phyloP scores from a whole-genome alignment of 192 early-diverging fungal species.

The Chytriomyces confervae region DNA sequence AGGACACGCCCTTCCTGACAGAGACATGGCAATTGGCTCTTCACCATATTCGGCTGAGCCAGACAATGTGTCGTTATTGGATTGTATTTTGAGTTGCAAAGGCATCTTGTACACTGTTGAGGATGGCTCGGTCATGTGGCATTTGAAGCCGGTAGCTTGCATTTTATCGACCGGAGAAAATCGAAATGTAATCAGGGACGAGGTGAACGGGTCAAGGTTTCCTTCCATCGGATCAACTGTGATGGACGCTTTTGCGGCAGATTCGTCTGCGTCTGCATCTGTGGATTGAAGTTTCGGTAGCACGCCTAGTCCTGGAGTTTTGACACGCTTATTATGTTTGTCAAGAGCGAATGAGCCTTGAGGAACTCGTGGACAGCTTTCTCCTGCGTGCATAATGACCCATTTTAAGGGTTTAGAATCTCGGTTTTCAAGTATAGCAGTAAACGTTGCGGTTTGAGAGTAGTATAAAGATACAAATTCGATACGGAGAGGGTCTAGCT shows the following conservation, averaged over 20 bases:
- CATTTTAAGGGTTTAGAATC: conserved; percentile 34
- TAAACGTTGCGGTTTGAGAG: conserved; percentile 45
- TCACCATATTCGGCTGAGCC: conserved; percentile 25
- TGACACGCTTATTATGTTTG: not conserved
- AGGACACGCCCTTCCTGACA: conserved; percentile 46
- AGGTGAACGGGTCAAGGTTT: conserved; percentile 36
- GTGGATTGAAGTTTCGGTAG: not conserved
- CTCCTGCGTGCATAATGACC: conserved; percentile 54
- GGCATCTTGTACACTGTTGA: conserved; percentile 34
- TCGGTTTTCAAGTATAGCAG: conserved; percentile 47
- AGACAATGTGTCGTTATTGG: not conserved
- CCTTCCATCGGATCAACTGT: conserved; percentile 53
- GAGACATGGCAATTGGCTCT: conserved; percentile 41
- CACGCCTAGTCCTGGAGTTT: conserved; percentile 8
- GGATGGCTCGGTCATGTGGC: conserved; percentile 2
- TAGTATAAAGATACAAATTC: conserved; percentile 55
- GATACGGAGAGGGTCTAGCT: conserved; percentile 38
- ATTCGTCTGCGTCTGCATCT: conserved; percentile 8
- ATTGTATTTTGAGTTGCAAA: conserved; percentile 53
- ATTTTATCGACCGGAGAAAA: conserved; percentile 41
- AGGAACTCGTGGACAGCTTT: conserved; percentile 46
- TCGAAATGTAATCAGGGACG: conserved; percentile 37
- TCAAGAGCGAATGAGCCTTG: not conserved
- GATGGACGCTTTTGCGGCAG: conserved; percentile 40
- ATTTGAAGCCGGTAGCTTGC: conserved; percentile 41